These are phyloP conservation scores for Macrotyloma uniflorum DNA, from an alignment of 306 rosid species.

Conservation along the genomic window DNA sequence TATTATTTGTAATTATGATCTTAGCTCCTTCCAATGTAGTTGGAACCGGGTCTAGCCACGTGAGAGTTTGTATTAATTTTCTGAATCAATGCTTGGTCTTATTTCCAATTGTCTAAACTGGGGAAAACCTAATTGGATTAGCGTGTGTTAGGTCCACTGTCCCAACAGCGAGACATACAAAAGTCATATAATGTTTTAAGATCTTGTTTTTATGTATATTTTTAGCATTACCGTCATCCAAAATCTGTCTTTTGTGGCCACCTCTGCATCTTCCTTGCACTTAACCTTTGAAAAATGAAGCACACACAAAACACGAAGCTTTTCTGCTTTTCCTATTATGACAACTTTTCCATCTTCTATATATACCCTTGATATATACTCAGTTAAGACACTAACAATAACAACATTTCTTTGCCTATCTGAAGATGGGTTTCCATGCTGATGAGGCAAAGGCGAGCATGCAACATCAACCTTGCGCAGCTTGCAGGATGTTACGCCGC, in stretches of 20 bases:
- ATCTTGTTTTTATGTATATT: neutral
- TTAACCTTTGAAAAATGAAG: constrained; percentile 24
- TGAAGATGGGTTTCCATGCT: neutral
- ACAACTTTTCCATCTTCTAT: neutral
- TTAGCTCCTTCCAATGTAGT: neutral
- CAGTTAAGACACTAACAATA: neutral
- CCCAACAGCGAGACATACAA: constrained; percentile 30
- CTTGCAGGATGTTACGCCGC: constrained; percentile 45
- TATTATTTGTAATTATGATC: neutral
- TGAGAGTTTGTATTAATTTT: neutral
- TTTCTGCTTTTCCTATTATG: neutral
- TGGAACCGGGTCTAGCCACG: neutral
- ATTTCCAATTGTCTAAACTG: neutral
- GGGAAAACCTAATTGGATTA: neutral
- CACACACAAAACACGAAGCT: neutral
- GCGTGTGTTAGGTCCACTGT: constrained; percentile 33
- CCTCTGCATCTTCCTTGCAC: constrained; percentile 28
- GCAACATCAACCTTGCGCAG: constrained; percentile 47
- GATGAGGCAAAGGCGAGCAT: neutral
- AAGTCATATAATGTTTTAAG: neutral
- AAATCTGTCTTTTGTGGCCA: constrained; percentile 31
- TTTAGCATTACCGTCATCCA: neutral
- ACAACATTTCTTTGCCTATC: neutral
- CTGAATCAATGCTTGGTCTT: neutral
- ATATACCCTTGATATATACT: neutral